These are phyloP conservation scores for Rosa hybrid DNA, from an alignment of 331 rosid genomes.

Conservation along the genomic window DNA sequence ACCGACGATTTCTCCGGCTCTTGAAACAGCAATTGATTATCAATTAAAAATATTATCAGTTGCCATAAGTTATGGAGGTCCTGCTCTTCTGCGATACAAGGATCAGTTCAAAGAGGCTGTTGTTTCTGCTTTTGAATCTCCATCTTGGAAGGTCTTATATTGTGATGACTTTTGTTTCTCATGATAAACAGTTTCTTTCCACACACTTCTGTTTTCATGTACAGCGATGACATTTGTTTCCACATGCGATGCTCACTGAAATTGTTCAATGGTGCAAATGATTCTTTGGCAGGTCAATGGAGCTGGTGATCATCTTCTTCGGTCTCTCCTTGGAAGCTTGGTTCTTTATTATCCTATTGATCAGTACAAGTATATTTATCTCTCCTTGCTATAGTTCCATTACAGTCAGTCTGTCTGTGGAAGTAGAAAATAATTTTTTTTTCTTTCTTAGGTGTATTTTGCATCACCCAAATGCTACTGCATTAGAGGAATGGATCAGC, in stretches of 20 bases:
- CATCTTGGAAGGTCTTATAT: slow-evolving; percentile 87
- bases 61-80: slow-evolving; percentile 87
- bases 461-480: slow-evolving; percentile 73
- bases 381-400: slow-evolving; percentile 17
- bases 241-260: slow-evolving; percentile 23
- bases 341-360: slow-evolving; percentile 93
- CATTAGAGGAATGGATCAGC: slow-evolving; percentile 95
- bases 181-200: slow-evolving; percentile 16
- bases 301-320: slow-evolving; percentile 96
- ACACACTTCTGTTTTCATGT: not conserved
- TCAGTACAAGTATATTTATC: slow-evolving; percentile 70
- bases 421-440: not conserved
- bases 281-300: slow-evolving; percentile 71
- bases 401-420: slow-evolving; percentile 4
- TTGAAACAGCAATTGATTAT: slow-evolving; percentile 92
- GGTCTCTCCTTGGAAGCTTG: slow-evolving; percentile 91
- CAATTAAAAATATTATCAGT: slow-evolving; percentile 84
- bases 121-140: slow-evolving; percentile 85
- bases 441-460: slow-evolving; percentile 60
- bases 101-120: slow-evolving; percentile 75
- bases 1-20: slow-evolving; percentile 89
- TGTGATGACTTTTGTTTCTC: slow-evolving; percentile 22
- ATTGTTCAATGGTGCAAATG: slow-evolving; percentile 2
- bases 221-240: not conserved
- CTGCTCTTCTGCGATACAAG: slow-evolving; percentile 67